Percentiles rank a stretch among this genome's conserved stretches.
Conservation (phyloP, 2,329 filamentous ascomycete species). For the Stagonosporopsis cucurbitacearum region DNA sequence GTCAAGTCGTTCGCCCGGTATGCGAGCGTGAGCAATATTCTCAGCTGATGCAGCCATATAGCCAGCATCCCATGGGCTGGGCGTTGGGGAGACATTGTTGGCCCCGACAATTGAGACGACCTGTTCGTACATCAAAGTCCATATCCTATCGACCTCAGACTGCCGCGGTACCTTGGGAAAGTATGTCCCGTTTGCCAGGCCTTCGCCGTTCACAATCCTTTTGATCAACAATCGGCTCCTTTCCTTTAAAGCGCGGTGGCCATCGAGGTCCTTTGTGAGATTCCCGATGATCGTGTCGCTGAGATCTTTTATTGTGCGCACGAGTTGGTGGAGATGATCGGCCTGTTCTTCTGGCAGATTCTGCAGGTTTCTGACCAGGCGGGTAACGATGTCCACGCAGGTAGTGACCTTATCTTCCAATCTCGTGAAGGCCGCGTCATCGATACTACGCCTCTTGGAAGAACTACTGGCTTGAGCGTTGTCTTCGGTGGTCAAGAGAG, state of each 20-base stretch:
- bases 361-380: background rate
- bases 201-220: background rate
- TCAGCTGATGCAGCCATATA: slow-evolving; percentile 1
- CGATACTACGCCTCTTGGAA: background rate
- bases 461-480: background rate
- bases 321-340: background rate
- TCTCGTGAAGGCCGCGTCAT: background rate
- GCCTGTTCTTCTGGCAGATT: background rate
- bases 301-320: slow-evolving; percentile 1
- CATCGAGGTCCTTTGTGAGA: background rate
- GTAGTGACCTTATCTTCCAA: background rate
- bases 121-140: background rate
- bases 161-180: background rate
- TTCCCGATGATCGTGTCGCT: background rate
- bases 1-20: background rate
- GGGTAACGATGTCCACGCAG: background rate
- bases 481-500: background rate
- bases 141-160: background rate
- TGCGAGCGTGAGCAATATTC: slow-evolving; percentile 1
- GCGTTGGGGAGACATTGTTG: background rate
- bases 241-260: background rate
- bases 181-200: background rate
- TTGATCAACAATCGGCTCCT: background rate
- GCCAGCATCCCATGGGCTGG: background rate
- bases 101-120: slow-evolving; percentile 2